Evolutionary conservation across 2,329 filamentous ascomycete genomes (phyloP).

Genomic region (Lachnellula subtilissima): DNA sequence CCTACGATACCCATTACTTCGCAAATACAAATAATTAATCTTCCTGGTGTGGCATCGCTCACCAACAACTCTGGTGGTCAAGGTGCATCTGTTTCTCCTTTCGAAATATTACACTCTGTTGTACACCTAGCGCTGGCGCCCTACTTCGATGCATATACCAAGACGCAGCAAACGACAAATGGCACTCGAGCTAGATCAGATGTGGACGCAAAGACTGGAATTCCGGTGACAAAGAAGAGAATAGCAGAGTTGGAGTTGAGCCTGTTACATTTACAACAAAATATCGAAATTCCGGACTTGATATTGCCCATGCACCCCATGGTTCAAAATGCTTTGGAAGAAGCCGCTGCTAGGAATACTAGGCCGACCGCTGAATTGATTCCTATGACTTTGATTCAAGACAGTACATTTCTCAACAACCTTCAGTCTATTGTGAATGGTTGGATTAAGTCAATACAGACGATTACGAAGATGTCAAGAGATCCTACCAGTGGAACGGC

Average conservation of each 20-base stretch:
- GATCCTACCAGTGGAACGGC: constrained; percentile 75
- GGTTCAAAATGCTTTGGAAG: constrained; percentile 78
- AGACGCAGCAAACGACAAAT: constrained; percentile 64
- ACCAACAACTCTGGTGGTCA: constrained; percentile 62
- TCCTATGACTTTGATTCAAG: constrained; percentile 68
- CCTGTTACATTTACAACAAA: constrained; percentile 88
- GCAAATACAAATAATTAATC: constrained; percentile 88
- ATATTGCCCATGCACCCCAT: constrained; percentile 82
- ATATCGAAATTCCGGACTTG: constrained; percentile 94
- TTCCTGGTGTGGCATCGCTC: constrained; percentile 70
- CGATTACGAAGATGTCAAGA: constrained; percentile 88
- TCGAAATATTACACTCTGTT: constrained; percentile 86
- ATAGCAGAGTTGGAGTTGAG: constrained; percentile 91
- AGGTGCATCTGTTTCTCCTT: constrained; percentile 73
- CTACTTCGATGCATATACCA: constrained; percentile 96
- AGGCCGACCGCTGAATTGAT: constrained; percentile 77
- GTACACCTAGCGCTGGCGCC: constrained; percentile 88
- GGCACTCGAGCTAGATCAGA: constrained; percentile 71
- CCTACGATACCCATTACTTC: constrained; percentile 73
- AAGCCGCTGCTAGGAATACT: constrained; percentile 61
- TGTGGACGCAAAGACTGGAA: constrained; percentile 86
- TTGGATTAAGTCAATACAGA: constrained; percentile 98
- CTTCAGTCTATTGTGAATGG: constrained; percentile 90
- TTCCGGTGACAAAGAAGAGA: constrained; percentile 95
- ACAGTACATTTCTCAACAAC: constrained; percentile 89